These are phyloP conservation scores for Lithohypha guttulata DNA, from an alignment of 2,329 filamentous ascomycete genomes.

Conservation along the genomic window DNA sequence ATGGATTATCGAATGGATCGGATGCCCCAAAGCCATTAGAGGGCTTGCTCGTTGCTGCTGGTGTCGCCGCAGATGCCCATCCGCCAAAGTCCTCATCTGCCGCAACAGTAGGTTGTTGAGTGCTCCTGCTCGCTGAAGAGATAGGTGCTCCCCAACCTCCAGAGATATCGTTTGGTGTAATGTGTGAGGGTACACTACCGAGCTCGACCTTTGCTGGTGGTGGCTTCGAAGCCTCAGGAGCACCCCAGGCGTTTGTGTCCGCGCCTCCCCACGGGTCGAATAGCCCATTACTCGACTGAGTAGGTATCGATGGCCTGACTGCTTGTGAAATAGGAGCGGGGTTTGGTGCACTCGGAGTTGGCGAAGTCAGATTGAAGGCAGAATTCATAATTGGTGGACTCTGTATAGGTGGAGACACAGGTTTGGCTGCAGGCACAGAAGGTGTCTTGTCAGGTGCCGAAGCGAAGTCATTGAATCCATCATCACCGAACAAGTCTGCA, in stretches of 20 bases:
- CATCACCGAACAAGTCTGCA: constrained; percentile 20
- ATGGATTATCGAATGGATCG: constrained; percentile 23
- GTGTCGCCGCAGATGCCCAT: constrained; percentile 61
- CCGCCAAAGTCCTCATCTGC: constrained; percentile 94
- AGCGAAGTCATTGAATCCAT: constrained; percentile 22
- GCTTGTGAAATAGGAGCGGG: constrained; percentile 26
- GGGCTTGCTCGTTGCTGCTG: constrained; percentile 12
- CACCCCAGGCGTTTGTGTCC: constrained; percentile 65
- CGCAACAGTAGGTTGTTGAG: constrained; percentile 54
- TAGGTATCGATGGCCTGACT: constrained; percentile 25
- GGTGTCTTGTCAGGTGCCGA: constrained; percentile 22
- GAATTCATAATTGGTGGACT: constrained; percentile 41
- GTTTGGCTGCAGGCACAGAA: constrained; percentile 23
- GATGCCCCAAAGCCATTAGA: constrained; percentile 19
- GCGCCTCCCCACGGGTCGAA: constrained; percentile 66
- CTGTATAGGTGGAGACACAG: constrained; percentile 22
- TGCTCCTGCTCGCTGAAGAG: constrained; percentile 28
- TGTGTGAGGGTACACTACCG: constrained; percentile 33
- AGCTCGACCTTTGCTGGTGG: constrained; percentile 18
- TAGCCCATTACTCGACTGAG: constrained; percentile 27
- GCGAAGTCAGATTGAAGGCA: constrained; percentile 68
- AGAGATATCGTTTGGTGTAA: constrained; percentile 51
- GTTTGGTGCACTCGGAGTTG: constrained; percentile 34
- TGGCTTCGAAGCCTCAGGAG: constrained; percentile 39
- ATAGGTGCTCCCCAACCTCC: constrained; percentile 50